phyloP scores from a whole-genome alignment of 2,329 filamentous ascomycete species.

The Amauroascus niger region DNA sequence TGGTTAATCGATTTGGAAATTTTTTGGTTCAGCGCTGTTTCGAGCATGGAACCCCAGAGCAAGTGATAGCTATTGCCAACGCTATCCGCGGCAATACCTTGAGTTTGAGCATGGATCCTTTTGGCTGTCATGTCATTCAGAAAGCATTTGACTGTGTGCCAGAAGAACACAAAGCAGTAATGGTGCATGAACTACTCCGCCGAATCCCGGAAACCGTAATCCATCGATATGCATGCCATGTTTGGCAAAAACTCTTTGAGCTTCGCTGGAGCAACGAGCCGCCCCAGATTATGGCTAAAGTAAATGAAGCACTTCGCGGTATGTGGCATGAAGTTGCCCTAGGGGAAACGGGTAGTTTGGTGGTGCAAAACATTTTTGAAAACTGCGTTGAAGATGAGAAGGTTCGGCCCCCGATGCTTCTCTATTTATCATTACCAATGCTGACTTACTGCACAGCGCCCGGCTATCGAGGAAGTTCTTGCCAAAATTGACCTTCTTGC shows the following conservation, averaged over 20 bases:
- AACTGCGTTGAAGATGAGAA: conserved; percentile 98
- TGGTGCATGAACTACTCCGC: conserved; percentile 95
- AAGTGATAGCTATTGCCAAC: conserved; percentile 88
- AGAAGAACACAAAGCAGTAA: conserved; percentile 93
- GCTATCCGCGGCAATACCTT: conserved; percentile 90
- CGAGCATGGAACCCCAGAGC: conserved; percentile 90
- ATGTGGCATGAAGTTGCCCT: conserved; percentile 99
- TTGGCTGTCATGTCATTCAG: conserved; percentile 95
- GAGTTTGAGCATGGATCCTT: conserved; percentile 94
- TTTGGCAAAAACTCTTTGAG: conserved; percentile 99
- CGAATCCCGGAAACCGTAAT: conserved; percentile 96
- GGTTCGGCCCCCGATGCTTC: conserved; percentile 41
- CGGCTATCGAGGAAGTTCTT: conserved; percentile 93
- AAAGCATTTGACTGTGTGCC: conserved; percentile 98
- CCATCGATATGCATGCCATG: conserved; percentile 95
- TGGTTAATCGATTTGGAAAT: conserved; percentile 98
- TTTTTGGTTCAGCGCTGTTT: conserved; percentile 98
- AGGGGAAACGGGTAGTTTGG: conserved; percentile 92
- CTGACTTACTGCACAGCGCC: conserved; percentile 52
- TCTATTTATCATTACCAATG: not conserved
- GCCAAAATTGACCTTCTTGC: conserved; percentile 91
- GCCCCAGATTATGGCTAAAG: conserved; percentile 96
- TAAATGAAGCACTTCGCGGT: conserved; percentile 85
- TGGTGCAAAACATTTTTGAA: conserved; percentile 99
- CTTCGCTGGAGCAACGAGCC: conserved; percentile 90